Evolutionary conservation across 768 basidiomycete genomes (phyloP), one percentile per base, ranked within the genome.

Genomic region (Tephrocybe sp.): DNA sequence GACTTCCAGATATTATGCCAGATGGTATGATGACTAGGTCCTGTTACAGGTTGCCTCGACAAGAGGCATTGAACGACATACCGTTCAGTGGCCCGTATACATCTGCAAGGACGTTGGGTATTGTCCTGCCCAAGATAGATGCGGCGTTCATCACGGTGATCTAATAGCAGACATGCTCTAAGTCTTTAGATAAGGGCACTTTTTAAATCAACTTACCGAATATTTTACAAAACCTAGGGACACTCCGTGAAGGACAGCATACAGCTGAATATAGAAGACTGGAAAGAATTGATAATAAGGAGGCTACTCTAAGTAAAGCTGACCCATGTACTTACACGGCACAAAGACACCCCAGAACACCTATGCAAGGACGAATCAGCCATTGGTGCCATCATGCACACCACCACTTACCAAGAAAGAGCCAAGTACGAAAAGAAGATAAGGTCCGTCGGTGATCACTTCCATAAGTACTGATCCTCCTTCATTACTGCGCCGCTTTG

Each of bases 61-160:
- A 53, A 43, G 23, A 17, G 23, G 9, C 34, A 33, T 51, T 24
- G 25, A 10, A 38, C 34, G 57, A 36, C 70, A n/a, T 50, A 74
- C 77, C 68, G 57, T 79, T 82, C 45, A 82, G 61, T 15, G 76
- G 74, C 0, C 81, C 81, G 56, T 69, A 71, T 15, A 59, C 57
- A 58, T 81, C 79, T 15, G 78, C 80, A 40, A 80, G 55, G 51
- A 79, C 68, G 62, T 81, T 81, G 0, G 84, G 83, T 3, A 85
- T 53, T 6, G 76, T 77, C 36, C 84, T 74, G n/a, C 84, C 84
- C 54, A 82, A 68, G n/a, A 82, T 63, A 21, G 78, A 79, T 2
- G 77, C 71, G 2, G 67, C 78, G 51, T 82, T 81, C 70, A 81
- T 73, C 17, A 81, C 68, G 0, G 79, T 72, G 28, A 81, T 71